Percentiles rank a stretch among this genome's conserved stretches.
phyloP scores from a whole-genome alignment of 306 rosid species.

The Begonia masoniana region DNA sequence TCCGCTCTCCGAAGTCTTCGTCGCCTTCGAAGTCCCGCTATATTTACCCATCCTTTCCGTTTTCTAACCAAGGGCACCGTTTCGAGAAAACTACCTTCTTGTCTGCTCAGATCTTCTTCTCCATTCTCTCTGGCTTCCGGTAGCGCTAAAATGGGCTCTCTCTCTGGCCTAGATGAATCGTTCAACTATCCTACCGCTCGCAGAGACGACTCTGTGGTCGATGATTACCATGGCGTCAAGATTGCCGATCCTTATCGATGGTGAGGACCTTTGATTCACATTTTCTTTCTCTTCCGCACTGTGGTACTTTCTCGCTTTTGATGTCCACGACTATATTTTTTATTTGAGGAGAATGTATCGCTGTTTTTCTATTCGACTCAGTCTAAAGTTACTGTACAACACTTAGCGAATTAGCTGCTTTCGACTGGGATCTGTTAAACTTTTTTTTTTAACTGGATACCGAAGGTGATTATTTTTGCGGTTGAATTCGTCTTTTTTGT shows the following conservation, averaged over 20 bases:
- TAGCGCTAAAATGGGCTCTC: conserved; percentile 41
- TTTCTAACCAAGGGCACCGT: background rate
- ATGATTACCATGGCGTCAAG: conserved; percentile 54
- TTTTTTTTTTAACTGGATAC: too few species aligned
- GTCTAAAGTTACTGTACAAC: too few species aligned
- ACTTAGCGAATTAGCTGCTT: background rate
- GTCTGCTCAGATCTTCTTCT: conserved; percentile 6
- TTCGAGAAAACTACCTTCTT: conserved; percentile 6
- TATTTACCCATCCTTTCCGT: too few species aligned
- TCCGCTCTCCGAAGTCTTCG: background rate
- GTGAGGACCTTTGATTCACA: conserved; percentile 16
- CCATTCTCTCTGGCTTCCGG: background rate
- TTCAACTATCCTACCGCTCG: conserved; percentile 48
- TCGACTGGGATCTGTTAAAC: background rate
- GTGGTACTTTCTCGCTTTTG: too few species aligned
- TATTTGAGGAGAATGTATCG: too few species aligned
- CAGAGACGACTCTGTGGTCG: conserved; percentile 60
- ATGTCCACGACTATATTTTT: too few species aligned
- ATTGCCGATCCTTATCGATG: conserved; percentile 74
- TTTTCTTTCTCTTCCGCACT: too few species aligned
- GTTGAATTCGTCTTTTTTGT: background rate
- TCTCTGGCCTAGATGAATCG: conserved; percentile 16
- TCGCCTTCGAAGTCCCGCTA: background rate
- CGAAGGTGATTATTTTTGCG: background rate
- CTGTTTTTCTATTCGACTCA: too few species aligned